Base-by-base conservation (phyloP, 108 stramenopile genomes). In the Skeletonema potamos region DNA sequence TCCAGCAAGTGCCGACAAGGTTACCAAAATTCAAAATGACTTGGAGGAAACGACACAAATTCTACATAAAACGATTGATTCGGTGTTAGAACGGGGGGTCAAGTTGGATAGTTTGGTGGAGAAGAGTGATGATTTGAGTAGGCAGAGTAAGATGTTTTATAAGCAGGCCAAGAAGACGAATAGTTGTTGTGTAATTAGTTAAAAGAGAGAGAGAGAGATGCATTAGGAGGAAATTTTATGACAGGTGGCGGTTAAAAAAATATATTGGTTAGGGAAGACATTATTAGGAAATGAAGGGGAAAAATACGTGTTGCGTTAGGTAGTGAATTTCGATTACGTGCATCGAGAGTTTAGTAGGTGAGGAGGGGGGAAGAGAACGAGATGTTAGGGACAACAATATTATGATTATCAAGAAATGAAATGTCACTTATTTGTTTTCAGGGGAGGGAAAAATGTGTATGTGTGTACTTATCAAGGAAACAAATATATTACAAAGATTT, bases 141-240 rank as follows among this genome's bases (percentile, higher is more conserved):
- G 87, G 57, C 98, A 99, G 77, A 94, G 92, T 72, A 99, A 99
- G 90, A 92, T 98, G 92, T 99, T 99, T 83, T 99, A 99, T 91
- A 97, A 96, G 73, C 96, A 97, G 64, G 99, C 99, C 17, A 96
- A 95, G 80, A 97, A 97, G 86, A 98, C 98, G 39, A 99, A 99
- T 80, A 87, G 89, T 70, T 99, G 99, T 83, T 99, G 99, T 86
- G 92, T 93, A 44, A 89, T 99, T 66, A 86, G 83, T 58, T 97
- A 86, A 69, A 41, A 0, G 9, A 22, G n/a, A n/a, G n/a, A 51
- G 22, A 51, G 48, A 51, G 22, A 48, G 46, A 22, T 22, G n/a
- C n/a, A n/a, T n/a, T n/a, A n/a, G n/a, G n/a, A n/a, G n/a, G n/a
- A n/a, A n/a, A n/a, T n/a, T n/a, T n/a, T n/a, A n/a, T n/a, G n/a